These are phyloP conservation scores for Stenogyne calaminthoides DNA, from an alignment of 305 asterid species.

Conservation along the genomic window DNA sequence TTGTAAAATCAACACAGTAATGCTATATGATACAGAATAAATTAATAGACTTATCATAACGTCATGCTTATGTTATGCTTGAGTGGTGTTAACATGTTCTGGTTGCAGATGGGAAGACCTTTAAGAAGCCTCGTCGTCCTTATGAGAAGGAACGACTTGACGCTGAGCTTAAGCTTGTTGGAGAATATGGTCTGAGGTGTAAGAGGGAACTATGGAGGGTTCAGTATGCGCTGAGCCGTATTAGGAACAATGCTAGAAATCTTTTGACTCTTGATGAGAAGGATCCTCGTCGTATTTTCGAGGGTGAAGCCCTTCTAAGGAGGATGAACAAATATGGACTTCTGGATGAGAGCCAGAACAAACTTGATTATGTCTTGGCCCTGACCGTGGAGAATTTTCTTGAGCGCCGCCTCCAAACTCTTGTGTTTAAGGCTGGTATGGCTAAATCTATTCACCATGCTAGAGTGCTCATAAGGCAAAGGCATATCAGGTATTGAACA, in stretches of 20 bases:
- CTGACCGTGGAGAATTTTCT: conserved; percentile 54
- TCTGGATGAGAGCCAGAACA: conserved; percentile 55
- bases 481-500: conserved; percentile 43
- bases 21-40: neutral
- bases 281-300: conserved; percentile 48
- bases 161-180: conserved; percentile 55
- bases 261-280: conserved; percentile 50
- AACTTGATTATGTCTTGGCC: conserved; percentile 53
- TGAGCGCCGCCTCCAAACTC: conserved; percentile 53
- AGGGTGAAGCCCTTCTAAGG: conserved; percentile 55
- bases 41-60: too few species aligned
- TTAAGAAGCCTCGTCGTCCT: conserved; percentile 57
- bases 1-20: neutral
- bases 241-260: conserved; percentile 39
- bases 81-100: neutral
- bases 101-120: conserved; percentile 47
- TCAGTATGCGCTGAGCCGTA: conserved; percentile 50
- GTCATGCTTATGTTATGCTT: neutral
- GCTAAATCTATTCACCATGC: conserved; percentile 61
- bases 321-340: conserved; percentile 50
- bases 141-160: conserved; percentile 56
- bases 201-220: conserved; percentile 60
- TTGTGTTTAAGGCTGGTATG: conserved; percentile 54
- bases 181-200: conserved; percentile 53
- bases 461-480: conserved; percentile 53